Base-by-base conservation (phyloP, 2,329 filamentous ascomycete species). In the Hymenoscyphus salicellus region DNA sequence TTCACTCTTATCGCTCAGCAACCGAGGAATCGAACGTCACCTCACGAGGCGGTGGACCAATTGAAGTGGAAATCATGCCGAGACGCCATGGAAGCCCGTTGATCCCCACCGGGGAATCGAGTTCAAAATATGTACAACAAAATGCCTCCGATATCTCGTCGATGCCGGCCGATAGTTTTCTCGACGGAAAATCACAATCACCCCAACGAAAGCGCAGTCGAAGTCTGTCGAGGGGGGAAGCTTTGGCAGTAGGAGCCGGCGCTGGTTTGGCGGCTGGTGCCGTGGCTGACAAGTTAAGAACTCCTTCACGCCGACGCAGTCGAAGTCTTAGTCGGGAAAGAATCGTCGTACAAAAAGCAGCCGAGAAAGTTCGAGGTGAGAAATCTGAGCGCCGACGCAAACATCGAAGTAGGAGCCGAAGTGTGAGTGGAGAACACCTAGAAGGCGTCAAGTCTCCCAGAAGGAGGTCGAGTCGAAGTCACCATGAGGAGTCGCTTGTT, bases 121-220 rank as follows among this genome's bases (percentile, higher is more conserved):
- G 78, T 41, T 84, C 79, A 74, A 86, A 77, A 61, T 93, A 90
- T 75, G 79, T 88, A 58, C 83, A 86, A 38, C 83, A 86, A 14
- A 86, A 86, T 70, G 81, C 87, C 60, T 97, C 94, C 2, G 94
- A 97, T 73, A 91, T 98, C 59, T 98, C 94, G 1, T 89, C 87
- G 41, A 89, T 91, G 85, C 88, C 88, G 36, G 81, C 87, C n/a
- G 87, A 91, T 75, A 89, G 86, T 74, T 84, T 90, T 79, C 79
- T 90, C 11, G 88, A 89, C 68, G 83, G 82, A 43, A 70, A 71
- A 16, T 67, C 71, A 32, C 59, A 62, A 68, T 74, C 73, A 17
- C 70, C 72, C n/a, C 71, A 73, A 62, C 68, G 72, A 60, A 75
- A 72, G 62, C 66, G 72, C 38, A 75, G 72, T 43, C 72, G 70